phyloP scores from a whole-genome alignment of 148 eudicot species.

The Vaccinium myrtillus region DNA sequence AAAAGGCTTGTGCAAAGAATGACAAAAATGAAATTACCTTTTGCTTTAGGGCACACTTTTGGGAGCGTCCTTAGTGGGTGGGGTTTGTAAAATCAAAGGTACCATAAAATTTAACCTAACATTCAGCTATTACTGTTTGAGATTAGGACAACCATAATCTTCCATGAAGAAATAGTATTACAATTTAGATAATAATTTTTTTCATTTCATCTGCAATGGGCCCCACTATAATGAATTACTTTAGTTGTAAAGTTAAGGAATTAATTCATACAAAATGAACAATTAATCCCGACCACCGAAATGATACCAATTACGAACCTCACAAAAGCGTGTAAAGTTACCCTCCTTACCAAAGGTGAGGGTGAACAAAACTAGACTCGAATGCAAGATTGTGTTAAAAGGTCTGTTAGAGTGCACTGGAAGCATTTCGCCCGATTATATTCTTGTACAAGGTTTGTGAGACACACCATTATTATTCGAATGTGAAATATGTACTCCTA shows the following conservation, averaged over 20 bases:
- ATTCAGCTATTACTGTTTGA: conserved; percentile 27
- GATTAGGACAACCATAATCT: neutral
- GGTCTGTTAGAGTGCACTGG: neutral
- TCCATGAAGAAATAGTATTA: no score
- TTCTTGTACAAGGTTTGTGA: neutral
- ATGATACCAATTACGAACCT: neutral
- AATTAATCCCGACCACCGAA: neutral
- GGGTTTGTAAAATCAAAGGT: conserved; percentile 14
- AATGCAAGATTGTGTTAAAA: neutral
- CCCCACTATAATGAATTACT: no score
- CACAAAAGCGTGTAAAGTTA: neutral
- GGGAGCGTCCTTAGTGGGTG: conserved; percentile 22
- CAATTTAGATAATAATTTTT: no score
- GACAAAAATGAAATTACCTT: conserved; percentile 18
- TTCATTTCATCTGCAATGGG: no score
- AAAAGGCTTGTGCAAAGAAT: neutral
- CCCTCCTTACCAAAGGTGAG: neutral
- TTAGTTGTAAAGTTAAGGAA: neutral
- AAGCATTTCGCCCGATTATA: neutral
- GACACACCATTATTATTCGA: no score
- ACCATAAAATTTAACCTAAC: conserved; percentile 3
- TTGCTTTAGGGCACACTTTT: conserved; percentile 24
- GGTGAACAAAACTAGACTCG: no score
- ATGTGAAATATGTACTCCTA: no score
- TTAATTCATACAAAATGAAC: neutral